Base-by-base conservation (phyloP, 1,139 yeast genomes). In the Saccharomycopsis phalli region DNA sequence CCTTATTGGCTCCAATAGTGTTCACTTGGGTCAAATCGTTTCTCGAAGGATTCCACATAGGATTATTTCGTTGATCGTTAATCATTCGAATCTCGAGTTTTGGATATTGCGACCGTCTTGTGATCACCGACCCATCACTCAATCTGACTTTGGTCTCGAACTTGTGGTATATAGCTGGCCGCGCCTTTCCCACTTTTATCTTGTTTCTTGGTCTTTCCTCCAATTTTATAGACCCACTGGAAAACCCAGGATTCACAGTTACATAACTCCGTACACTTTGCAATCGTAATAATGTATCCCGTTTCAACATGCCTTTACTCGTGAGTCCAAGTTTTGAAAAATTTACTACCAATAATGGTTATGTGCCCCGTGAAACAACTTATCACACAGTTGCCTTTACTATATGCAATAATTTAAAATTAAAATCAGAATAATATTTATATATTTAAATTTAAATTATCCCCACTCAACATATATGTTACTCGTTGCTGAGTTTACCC, bases 111-210 rank as follows among this genome's bases (percentile, higher is more conserved):
- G 95, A 78, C 54, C 84, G 71, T 61, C 98, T 73, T 29, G 66
- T 68, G 29, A 86, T 68, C 1, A 94, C 94, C 23, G 95, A 81
- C 2, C 98, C 98, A 58, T 91, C 97, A 51, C 94, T 81, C 44
- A 88, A 70, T 60, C 88, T 95, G 10, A 91, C 88, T 36, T 71
- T 63, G 31, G 93, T 82, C 49, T 88, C 88, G 57, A 91, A 91
- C 57, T 84, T 86, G 63, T 88, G 74, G 62, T 84, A 88, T 34
- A 88, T 81, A 32, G 95, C 87, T 2, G 97, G 96, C 61, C 96
- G 74, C 14, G 95, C 87, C 57, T 79, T 80, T 38, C 95, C 95
- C 16, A 62, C 48, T 16, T 50, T 50, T 37, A 65, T 63, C 52
- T 62, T 64, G 49, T 58, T 62, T 37, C 55, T 40, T 36, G 68